Evolutionary conservation across 2,329 filamentous ascomycete species (phyloP).

Genomic region (Diaporthe sp.): DNA sequence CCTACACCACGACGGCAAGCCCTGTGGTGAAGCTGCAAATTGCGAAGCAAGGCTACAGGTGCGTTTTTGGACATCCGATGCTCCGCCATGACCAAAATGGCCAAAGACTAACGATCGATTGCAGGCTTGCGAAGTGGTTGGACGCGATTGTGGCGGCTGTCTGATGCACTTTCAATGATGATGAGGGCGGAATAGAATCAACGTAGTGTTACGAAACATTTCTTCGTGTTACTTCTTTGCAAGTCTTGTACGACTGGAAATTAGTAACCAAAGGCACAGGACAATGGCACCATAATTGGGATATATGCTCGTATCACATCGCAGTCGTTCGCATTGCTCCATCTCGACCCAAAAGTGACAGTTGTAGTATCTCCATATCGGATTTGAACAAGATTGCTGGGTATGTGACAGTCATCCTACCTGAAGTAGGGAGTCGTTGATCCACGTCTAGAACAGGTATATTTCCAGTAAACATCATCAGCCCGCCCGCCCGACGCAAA

Average conservation of each 20-base stretch:
- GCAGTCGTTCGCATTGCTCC: neutral
- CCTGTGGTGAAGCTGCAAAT: conserved; percentile 58
- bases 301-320: neutral
- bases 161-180: conserved; percentile 17
- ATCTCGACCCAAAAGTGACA: neutral
- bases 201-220: neutral
- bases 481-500: neutral
- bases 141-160: conserved; percentile 48
- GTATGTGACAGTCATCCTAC: no score
- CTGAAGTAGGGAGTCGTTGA: neutral
- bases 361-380: neutral
- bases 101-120: conserved; percentile 18
- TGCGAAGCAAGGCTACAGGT: conserved; percentile 57
- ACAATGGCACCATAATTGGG: neutral
- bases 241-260: neutral
- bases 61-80: neutral
- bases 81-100: neutral
- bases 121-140: conserved; percentile 50
- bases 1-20: conserved; percentile 54
- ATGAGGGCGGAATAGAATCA: neutral
- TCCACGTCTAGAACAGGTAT: neutral
- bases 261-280: no score
- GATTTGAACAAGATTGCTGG: no score
- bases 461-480: neutral
- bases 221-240: neutral